Percentiles rank a stretch among this genome's conserved stretches.
Evolutionary conservation across 164 flowering plant species (phyloP).

Genomic region (Vitis rotundifolia): DNA sequence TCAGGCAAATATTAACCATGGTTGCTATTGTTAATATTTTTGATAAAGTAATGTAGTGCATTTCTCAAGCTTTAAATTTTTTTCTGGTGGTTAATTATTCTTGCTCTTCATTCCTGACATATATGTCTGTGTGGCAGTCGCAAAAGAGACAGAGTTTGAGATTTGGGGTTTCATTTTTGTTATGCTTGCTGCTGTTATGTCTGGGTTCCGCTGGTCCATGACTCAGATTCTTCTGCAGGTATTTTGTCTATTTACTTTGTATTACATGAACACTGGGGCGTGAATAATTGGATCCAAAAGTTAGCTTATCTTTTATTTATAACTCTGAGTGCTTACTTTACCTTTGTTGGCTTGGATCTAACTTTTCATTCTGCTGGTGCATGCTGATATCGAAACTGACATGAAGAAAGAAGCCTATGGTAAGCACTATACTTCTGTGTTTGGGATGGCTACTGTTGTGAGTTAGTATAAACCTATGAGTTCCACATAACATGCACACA

Average conservation of each 20-base stretch:
- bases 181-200: conserved; percentile 98
- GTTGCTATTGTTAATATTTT: background rate
- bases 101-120: conserved; percentile 1
- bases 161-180: conserved; percentile 96
- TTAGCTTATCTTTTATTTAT: too few species aligned
- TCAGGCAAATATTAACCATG: background rate
- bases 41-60: background rate
- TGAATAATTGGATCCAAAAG: too few species aligned
- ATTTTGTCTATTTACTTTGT: background rate
- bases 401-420: conserved; percentile 93
- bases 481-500: too few species aligned
- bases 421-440: conserved; percentile 32
- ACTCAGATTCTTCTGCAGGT: conserved; percentile 99
- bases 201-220: conserved; percentile 99
- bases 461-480: background rate
- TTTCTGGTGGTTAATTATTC: background rate
- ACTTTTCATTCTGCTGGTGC: conserved; percentile 30
- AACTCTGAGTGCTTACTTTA: background rate
- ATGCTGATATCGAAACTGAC: conserved; percentile 21
- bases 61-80: background rate
- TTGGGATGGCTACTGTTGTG: background rate
- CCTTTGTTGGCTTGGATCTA: conserved; percentile 27
- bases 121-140: conserved; percentile 52
- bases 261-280: too few species aligned
- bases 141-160: conserved; percentile 93